Conservation (phyloP, 2,329 filamentous ascomycete species). For the Phialophora tarda region DNA sequence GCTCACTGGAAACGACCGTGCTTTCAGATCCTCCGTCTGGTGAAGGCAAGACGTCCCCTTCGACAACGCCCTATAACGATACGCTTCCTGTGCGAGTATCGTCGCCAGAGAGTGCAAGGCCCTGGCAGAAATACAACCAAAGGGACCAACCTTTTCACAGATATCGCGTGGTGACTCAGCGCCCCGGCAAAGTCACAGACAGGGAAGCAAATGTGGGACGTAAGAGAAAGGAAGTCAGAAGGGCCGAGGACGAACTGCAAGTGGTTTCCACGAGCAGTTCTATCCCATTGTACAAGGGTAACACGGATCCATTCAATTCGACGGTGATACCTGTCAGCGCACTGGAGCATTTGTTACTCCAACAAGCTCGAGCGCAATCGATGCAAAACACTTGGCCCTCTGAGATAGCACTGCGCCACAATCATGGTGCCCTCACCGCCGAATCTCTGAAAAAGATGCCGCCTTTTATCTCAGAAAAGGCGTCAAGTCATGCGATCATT, state of each 20-base stretch:
- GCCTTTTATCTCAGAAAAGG: constrained; percentile 8
- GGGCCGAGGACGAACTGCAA: background rate
- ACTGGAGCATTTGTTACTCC: constrained; percentile 17
- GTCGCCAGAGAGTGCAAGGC: background rate
- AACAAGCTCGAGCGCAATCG: constrained; percentile 12
- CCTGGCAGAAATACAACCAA: constrained; percentile 7
- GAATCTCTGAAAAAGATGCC: constrained; percentile 10
- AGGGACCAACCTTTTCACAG: constrained; percentile 5
- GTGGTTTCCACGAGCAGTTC: background rate
- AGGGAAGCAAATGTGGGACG: constrained; percentile 3
- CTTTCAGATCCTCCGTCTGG: background rate
- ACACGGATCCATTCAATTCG: constrained; percentile 12
- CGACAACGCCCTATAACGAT: background rate
- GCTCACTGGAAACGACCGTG: background rate
- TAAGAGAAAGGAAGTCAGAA: background rate
- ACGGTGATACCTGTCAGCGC: constrained; percentile 14
- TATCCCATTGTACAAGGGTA: constrained; percentile 14
- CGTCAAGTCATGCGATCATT: constrained; percentile 14
- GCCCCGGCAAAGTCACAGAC: background rate
- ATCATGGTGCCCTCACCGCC: constrained; percentile 9
- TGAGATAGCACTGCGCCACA: constrained; percentile 18
- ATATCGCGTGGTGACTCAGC: background rate
- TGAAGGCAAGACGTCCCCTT: background rate
- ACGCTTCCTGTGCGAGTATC: background rate
- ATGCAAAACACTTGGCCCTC: constrained; percentile 18